Evolutionary conservation across 2,329 filamentous ascomycete species (phyloP).

Genomic region (Penicillium paneum): DNA sequence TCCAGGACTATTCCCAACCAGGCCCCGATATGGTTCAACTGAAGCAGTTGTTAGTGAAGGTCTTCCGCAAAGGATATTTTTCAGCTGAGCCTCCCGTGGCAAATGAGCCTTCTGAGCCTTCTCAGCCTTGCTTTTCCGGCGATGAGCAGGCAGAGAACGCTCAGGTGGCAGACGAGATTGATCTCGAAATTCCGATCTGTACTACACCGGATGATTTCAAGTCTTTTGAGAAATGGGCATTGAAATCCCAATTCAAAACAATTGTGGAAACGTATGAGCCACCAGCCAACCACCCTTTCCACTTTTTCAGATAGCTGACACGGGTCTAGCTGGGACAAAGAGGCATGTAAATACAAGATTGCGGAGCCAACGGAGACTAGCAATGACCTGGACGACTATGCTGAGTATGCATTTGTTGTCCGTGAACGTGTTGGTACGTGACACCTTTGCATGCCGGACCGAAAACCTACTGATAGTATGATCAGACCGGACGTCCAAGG

Average conservation of each 20-base stretch:
- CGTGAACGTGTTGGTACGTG: slow-evolving; percentile 21
- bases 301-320: slow-evolving; percentile 11
- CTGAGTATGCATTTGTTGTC: slow-evolving; percentile 27
- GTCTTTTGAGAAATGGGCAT: slow-evolving; percentile 17
- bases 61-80: not conserved
- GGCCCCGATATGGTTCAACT: slow-evolving; percentile 7
- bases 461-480: slow-evolving; percentile 14
- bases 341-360: slow-evolving; percentile 30
- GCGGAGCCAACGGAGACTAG: slow-evolving; percentile 21
- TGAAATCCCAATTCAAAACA: slow-evolving; percentile 20
- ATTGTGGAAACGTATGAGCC: slow-evolving; percentile 21
- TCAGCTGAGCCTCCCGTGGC: not conserved
- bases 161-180: not conserved
- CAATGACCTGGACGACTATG: slow-evolving; percentile 17
- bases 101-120: slow-evolving; percentile 5
- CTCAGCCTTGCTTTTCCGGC: not conserved
- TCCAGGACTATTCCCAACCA: slow-evolving; percentile 7
- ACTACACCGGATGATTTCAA: slow-evolving; percentile 15
- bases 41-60: slow-evolving; percentile 7
- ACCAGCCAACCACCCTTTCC: slow-evolving; percentile 6
- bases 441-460: slow-evolving; percentile 9
- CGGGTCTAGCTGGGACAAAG: slow-evolving; percentile 25
- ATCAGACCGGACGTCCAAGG: slow-evolving; percentile 23
- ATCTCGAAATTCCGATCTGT: slow-evolving; percentile 9
- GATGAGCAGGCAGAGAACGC: slow-evolving; percentile 2